phyloP scores from a whole-genome alignment of 2,329 filamentous ascomycete genomes.

The Davidsoniella eucalypti region DNA sequence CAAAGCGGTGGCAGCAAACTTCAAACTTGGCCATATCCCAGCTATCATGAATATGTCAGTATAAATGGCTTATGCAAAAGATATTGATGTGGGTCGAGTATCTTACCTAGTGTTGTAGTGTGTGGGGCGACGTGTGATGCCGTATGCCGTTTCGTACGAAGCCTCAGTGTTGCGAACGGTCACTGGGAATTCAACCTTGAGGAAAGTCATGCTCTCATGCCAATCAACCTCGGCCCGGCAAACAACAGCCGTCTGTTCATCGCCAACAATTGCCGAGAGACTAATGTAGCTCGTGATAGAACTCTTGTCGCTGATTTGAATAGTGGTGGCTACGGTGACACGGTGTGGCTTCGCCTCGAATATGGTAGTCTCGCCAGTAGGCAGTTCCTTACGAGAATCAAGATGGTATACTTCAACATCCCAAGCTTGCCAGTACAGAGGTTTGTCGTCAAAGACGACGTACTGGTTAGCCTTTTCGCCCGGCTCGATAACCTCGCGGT shows the following conservation, averaged over 20 bases:
- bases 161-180: conserved; percentile 82
- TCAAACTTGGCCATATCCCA: conserved; percentile 99
- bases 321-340: conserved; percentile 69
- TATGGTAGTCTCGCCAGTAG: conserved; percentile 51
- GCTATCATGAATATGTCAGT: conserved; percentile 19
- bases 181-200: conserved; percentile 97
- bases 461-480: conserved; percentile 73
- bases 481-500: conserved; percentile 61
- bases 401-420: conserved; percentile 96
- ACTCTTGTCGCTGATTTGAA: conserved; percentile 73
- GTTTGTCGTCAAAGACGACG: conserved; percentile 93
- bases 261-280: conserved; percentile 49
- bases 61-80: not conserved
- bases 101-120: conserved; percentile 79
- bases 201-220: conserved; percentile 92
- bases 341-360: conserved; percentile 55
- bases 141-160: conserved; percentile 88
- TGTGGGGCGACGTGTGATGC: conserved; percentile 73
- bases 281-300: conserved; percentile 77
- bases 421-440: conserved; percentile 94
- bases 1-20: conserved; percentile 90
- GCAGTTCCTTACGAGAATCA: conserved; percentile 64
- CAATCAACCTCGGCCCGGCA: conserved; percentile 82
- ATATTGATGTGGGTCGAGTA: not conserved
- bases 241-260: conserved; percentile 20